Conservation (phyloP, 352 stramenopile genomes). For the Salisapilia sapeloensis region DNA sequence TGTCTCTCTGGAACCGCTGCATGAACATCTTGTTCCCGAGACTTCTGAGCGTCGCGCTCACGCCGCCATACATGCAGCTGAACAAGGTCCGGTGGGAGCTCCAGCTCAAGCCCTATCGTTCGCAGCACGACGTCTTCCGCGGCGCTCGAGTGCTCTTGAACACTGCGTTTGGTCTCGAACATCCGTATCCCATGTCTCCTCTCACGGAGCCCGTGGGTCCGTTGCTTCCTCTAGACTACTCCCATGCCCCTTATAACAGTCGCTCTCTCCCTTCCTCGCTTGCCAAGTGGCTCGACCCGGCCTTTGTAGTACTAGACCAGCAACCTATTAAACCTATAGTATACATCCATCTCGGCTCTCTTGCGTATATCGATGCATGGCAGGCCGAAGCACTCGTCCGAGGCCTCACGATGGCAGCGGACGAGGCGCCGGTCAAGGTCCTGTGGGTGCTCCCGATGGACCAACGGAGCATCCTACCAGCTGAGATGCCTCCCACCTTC, state of each 20-base stretch:
- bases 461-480: conserved; percentile 41
- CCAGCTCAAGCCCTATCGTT: conserved; percentile 46
- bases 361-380: conserved; percentile 69
- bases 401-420: conserved; percentile 23
- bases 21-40: conserved; percentile 83
- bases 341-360: conserved; percentile 61
- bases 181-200: conserved; percentile 57
- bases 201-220: conserved; percentile 63
- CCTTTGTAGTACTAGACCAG: conserved; percentile 19
- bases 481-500: conserved; percentile 27
- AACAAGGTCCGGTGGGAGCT: conserved; percentile 78
- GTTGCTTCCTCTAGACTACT: conserved; percentile 28
- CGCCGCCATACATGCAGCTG: conserved; percentile 78
- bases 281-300: conserved; percentile 9
- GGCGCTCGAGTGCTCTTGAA: conserved; percentile 73
- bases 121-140: conserved; percentile 81
- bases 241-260: too few species aligned
- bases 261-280: background rate
- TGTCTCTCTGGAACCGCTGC: conserved; percentile 79
- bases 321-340: conserved; percentile 17
- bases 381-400: conserved; percentile 59
- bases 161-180: conserved; percentile 76
- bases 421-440: conserved; percentile 33
- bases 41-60: conserved; percentile 68
- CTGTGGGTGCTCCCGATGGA: conserved; percentile 65